Percentiles rank a stretch among this genome's conserved stretches.
Evolutionary conservation across 2,329 filamentous ascomycete genomes (phyloP).

Genomic region (Gnomoniopsis smithogilvyi): DNA sequence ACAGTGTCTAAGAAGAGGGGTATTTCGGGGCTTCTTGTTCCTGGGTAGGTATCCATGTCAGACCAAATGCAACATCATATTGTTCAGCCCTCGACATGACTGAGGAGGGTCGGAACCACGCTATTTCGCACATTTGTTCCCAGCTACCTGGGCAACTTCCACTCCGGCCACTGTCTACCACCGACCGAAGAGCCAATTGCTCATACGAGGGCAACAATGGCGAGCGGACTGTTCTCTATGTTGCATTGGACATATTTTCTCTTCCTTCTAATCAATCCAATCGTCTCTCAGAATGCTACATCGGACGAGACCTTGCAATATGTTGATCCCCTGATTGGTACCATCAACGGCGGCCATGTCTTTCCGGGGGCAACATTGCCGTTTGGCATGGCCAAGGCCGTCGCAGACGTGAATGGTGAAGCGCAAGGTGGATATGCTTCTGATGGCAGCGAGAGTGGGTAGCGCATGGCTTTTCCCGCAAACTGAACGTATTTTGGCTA

Average conservation of each 20-base stretch:
- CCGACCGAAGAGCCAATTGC: too few species aligned
- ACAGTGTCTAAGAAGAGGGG: too few species aligned
- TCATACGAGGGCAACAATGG: too few species aligned
- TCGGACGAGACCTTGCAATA: not conserved
- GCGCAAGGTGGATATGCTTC: conserved; percentile 26
- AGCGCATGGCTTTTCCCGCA: not conserved
- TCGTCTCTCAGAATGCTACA: conserved; percentile 1
- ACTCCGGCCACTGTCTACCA: too few species aligned
- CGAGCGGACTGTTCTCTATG: too few species aligned
- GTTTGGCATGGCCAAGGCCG: conserved; percentile 29
- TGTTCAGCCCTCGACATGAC: too few species aligned
- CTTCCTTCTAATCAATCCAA: not conserved
- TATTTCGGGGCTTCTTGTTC: too few species aligned
- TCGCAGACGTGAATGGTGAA: conserved; percentile 25
- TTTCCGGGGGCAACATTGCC: conserved; percentile 28
- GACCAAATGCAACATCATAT: too few species aligned
- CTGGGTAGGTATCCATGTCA: too few species aligned
- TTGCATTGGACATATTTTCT: not conserved
- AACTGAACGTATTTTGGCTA: not conserved
- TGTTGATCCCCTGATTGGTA: conserved; percentile 27
- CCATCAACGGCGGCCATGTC: conserved; percentile 27
- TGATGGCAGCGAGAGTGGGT: conserved; percentile 23
- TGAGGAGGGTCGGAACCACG: too few species aligned
- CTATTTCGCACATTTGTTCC: too few species aligned
- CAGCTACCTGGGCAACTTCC: too few species aligned